Evolutionary conservation across 306 rosid species (phyloP).

Genomic region (Biancaea sappan): DNA sequence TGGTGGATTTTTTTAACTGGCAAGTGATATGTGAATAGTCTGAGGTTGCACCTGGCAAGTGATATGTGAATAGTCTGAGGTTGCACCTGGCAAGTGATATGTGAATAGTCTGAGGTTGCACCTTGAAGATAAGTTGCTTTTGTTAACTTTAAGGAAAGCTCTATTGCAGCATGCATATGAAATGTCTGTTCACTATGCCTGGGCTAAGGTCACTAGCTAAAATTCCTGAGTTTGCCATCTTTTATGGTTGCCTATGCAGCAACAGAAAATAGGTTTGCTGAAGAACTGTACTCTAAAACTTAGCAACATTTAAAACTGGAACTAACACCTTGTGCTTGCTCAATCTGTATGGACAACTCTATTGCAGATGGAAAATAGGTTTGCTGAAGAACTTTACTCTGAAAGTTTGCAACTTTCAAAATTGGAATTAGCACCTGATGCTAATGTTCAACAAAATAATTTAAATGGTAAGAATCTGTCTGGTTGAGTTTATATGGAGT

Average conservation of each 20-base stretch:
- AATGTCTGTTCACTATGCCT: neutral
- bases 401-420: constrained; percentile 59
- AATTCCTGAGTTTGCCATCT: neutral
- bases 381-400: constrained; percentile 77
- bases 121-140: neutral
- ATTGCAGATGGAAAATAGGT: constrained; percentile 61
- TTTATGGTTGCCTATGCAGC: constrained; percentile 23
- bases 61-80: too few species aligned
- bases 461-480: constrained; percentile 38
- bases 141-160: neutral
- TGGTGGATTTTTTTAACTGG: neutral
- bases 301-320: constrained; percentile 49
- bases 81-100: neutral
- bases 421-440: constrained; percentile 39
- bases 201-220: neutral
- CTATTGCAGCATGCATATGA: neutral
- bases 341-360: constrained; percentile 2
- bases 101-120: neutral
- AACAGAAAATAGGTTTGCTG: constrained; percentile 67
- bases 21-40: too few species aligned
- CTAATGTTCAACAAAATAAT: constrained; percentile 24
- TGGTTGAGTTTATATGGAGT: constrained; percentile 23
- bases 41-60: too few species aligned
- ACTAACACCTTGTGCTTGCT: constrained; percentile 33
- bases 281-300: constrained; percentile 70